Conservation (phyloP, 805 yeast genomes). For the Yarrowia phangngaensis region DNA sequence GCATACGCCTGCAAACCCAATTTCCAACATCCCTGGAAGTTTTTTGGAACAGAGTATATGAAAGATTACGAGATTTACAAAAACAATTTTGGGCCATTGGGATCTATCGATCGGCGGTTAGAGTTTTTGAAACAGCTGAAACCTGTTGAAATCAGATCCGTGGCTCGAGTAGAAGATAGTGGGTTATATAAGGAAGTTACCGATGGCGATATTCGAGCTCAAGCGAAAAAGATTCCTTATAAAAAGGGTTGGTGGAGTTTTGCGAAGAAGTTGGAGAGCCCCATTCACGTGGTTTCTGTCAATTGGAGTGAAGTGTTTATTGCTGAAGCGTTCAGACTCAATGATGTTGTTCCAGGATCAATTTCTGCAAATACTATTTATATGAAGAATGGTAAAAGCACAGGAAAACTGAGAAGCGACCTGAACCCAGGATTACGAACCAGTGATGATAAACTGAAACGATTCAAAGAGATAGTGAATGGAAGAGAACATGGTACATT, state of each 20-base stretch:
- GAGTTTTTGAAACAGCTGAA: slow-evolving; percentile 47
- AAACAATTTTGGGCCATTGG: slow-evolving; percentile 37
- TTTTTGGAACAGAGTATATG: slow-evolving; percentile 47
- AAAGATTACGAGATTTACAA: slow-evolving; percentile 40
- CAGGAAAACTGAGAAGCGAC: slow-evolving; percentile 34
- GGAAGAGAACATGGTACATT: slow-evolving; percentile 26
- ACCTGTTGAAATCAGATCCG: slow-evolving; percentile 49
- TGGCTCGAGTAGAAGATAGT: slow-evolving; percentile 42
- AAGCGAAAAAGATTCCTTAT: slow-evolving; percentile 42
- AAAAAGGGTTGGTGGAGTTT: slow-evolving; percentile 44
- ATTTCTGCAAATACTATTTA: slow-evolving; percentile 51
- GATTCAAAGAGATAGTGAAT: slow-evolving; percentile 32
- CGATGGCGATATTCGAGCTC: slow-evolving; percentile 37
- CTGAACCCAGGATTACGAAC: slow-evolving; percentile 44
- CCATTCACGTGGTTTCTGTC: slow-evolving; percentile 51
- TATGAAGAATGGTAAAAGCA: slow-evolving; percentile 36
- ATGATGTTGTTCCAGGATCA: slow-evolving; percentile 33
- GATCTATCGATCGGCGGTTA: slow-evolving; percentile 44
- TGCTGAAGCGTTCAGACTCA: slow-evolving; percentile 34
- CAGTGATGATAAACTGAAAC: slow-evolving; percentile 50
- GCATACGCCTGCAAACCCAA: slow-evolving; percentile 44
- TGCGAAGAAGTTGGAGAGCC: slow-evolving; percentile 38
- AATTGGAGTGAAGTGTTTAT: slow-evolving; percentile 59
- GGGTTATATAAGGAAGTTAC: slow-evolving; percentile 46
- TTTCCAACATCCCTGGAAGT: slow-evolving; percentile 42